Conservation (phyloP, 192 early-diverging fungal genomes). For the Coemansia sp. region DNA sequence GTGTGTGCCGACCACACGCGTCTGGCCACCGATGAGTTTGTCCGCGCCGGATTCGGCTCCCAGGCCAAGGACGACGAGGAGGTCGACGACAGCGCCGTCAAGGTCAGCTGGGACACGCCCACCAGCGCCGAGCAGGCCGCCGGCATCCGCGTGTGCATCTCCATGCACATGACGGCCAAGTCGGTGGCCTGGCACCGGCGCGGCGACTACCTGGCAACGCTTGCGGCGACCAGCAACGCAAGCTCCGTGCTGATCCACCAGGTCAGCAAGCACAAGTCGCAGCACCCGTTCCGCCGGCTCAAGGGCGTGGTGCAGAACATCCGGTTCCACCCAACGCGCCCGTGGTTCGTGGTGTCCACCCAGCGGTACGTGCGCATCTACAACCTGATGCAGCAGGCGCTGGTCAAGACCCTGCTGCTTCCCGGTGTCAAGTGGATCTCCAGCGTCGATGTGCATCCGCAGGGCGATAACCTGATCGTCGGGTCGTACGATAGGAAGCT, state of each 20-base stretch:
- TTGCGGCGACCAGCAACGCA: constrained; percentile 75
- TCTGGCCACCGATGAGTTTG: constrained; percentile 42
- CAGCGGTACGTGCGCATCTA: constrained; percentile 93
- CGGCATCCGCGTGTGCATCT: constrained; percentile 51
- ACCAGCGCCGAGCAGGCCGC: constrained; percentile 54
- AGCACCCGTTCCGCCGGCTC: constrained; percentile 87
- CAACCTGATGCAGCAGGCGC: constrained; percentile 86
- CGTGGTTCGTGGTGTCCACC: constrained; percentile 91
- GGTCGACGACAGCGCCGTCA: constrained; percentile 31
- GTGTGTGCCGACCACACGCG: constrained; percentile 45
- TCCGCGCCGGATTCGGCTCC: constrained; percentile 36
- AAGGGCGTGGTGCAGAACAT: constrained; percentile 87
- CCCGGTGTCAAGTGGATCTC: constrained; percentile 95
- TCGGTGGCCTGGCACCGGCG: constrained; percentile 92
- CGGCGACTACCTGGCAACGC: constrained; percentile 93
- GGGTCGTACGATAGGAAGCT: constrained; percentile 95
- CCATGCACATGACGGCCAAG: constrained; percentile 67
- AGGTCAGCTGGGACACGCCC: constrained; percentile 59
- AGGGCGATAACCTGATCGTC: constrained; percentile 93
- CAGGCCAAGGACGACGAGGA: constrained; percentile 24
- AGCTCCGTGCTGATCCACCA: constrained; percentile 87
- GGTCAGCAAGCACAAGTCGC: constrained; percentile 81
- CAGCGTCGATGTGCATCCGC: constrained; percentile 89
- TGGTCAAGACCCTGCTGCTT: constrained; percentile 74
- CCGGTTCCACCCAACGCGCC: constrained; percentile 89